A percentile compares a stretch with the other conserved stretches of the same genome.
These are phyloP conservation scores for Kluyveromyces marxianus DNA, from an alignment of 1,139 yeast genomes.

Conservation along the genomic window DNA sequence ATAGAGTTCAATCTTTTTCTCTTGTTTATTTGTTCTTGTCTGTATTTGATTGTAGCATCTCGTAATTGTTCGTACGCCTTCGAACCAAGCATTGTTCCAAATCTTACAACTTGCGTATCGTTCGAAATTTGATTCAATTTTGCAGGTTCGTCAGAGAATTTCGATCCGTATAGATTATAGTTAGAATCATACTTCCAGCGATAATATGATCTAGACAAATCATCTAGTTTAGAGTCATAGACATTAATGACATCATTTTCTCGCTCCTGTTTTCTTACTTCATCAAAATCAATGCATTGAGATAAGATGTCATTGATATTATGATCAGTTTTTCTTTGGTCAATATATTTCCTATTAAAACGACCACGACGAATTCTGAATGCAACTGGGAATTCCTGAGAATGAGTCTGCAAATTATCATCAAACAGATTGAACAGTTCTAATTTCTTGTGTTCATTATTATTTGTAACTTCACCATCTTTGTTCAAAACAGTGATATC, in stretches of 20 bases:
- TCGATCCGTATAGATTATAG: constrained; percentile 43
- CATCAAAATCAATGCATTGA: constrained; percentile 25
- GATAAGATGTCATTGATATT: constrained; percentile 25
- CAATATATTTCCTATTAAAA: constrained; percentile 62
- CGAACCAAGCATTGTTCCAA: constrained; percentile 83
- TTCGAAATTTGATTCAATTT: constrained; percentile 73
- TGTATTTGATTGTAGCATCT: constrained; percentile 41
- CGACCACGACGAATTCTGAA: constrained; percentile 74
- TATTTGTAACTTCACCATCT: constrained; percentile 24
- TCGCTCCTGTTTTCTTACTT: constrained; percentile 24
- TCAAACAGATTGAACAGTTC: constrained; percentile 29
- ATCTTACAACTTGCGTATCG: constrained; percentile 82
- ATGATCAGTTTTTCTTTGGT: constrained; percentile 41
- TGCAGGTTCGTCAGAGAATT: constrained; percentile 57
- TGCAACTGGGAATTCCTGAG: constrained; percentile 50
- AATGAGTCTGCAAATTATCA: constrained; percentile 23
- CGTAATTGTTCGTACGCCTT: constrained; percentile 71
- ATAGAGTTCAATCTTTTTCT: constrained; percentile 31
- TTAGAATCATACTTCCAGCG: constrained; percentile 76
- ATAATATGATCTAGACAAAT: constrained; percentile 50
- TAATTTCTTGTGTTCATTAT: constrained; percentile 19
- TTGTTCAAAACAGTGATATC: constrained; percentile 21
- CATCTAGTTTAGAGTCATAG: constrained; percentile 54
- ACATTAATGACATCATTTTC: constrained; percentile 33
- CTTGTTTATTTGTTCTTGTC: constrained; percentile 43